These are phyloP conservation scores for Protomyces lactucae-debilis DNA, from an alignment of 1,139 yeast genomes.

Conservation along the genomic window DNA sequence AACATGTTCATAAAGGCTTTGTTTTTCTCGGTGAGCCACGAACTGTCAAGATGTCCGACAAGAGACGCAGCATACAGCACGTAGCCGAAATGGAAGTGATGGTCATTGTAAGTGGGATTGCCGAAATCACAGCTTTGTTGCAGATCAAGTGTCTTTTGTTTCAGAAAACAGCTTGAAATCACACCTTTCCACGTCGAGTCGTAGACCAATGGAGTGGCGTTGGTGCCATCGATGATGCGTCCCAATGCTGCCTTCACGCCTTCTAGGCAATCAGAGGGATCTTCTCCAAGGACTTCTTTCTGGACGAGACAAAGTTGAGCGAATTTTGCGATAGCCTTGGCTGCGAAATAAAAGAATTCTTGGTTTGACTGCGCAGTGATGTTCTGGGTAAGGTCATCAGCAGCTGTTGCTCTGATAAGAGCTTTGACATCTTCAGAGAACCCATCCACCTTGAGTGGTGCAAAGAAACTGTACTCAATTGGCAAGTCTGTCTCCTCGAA, in stretches of 20 bases:
- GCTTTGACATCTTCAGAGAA: conserved; percentile 48
- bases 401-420: conserved; percentile 45
- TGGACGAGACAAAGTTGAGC: conserved; percentile 65
- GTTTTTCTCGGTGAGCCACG: conserved; percentile 55
- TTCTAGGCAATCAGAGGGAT: conserved; percentile 50
- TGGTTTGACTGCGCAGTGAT: conserved; percentile 49
- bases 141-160: conserved; percentile 44
- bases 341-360: conserved; percentile 58
- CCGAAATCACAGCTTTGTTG: conserved; percentile 56
- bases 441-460: conserved; percentile 40
- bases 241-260: conserved; percentile 53
- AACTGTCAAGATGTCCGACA: conserved; percentile 58
- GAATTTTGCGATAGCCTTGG: conserved; percentile 69
- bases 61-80: conserved; percentile 73
- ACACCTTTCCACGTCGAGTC: conserved; percentile 66
- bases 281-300: conserved; percentile 51
- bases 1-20: conserved; percentile 61
- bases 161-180: conserved; percentile 50
- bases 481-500: conserved; percentile 61
- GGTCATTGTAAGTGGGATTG: conserved; percentile 67
- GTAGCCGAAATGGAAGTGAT: conserved; percentile 78
- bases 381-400: conserved; percentile 55
- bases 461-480: conserved; percentile 39
- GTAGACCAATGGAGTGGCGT: conserved; percentile 58
- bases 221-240: conserved; percentile 49